Evolutionary conservation across 805 yeast genomes (phyloP).

Genomic region (Yarrowia keelungensis): DNA sequence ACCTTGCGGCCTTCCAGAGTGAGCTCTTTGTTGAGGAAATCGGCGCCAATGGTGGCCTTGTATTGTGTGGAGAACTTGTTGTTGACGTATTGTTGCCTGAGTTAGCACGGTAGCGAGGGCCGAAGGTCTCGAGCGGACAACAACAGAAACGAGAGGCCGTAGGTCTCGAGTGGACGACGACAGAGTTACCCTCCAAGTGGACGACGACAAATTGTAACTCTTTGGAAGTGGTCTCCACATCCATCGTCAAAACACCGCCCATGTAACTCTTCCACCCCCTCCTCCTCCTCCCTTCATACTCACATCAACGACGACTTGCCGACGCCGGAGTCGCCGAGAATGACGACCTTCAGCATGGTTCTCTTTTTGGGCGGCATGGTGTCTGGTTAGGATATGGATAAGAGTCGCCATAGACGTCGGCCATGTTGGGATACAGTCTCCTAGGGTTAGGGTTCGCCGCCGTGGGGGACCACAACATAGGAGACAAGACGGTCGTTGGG

Average conservation of each 20-base stretch:
- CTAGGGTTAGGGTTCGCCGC: constrained; percentile 15
- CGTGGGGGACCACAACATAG: constrained; percentile 25
- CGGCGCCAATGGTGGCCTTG: constrained; percentile 98
- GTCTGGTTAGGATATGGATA: neutral
- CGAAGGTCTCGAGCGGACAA: too few species aligned
- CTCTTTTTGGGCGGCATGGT: constrained; percentile 47
- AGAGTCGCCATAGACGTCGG: neutral
- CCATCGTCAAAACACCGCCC: too few species aligned
- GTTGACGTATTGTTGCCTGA: constrained; percentile 84
- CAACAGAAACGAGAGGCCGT: too few species aligned
- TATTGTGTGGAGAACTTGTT: constrained; percentile 94
- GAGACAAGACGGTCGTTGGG: neutral
- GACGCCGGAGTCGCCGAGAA: constrained; percentile 96
- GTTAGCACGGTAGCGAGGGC: neutral
- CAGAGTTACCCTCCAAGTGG: too few species aligned
- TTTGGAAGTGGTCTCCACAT: too few species aligned
- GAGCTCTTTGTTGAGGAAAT: constrained; percentile 90
- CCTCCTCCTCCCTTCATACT: neutral
- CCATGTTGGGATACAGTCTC: constrained; percentile 25
- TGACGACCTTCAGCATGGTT: constrained; percentile 72
- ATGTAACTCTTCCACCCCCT: too few species aligned
- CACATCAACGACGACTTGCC: constrained; percentile 93
- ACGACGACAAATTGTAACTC: too few species aligned
- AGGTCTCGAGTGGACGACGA: too few species aligned
- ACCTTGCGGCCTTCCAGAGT: constrained; percentile 82